Conservation (phyloP, 1,284 basidiomycete species). For the Agaricales sp. region DNA sequence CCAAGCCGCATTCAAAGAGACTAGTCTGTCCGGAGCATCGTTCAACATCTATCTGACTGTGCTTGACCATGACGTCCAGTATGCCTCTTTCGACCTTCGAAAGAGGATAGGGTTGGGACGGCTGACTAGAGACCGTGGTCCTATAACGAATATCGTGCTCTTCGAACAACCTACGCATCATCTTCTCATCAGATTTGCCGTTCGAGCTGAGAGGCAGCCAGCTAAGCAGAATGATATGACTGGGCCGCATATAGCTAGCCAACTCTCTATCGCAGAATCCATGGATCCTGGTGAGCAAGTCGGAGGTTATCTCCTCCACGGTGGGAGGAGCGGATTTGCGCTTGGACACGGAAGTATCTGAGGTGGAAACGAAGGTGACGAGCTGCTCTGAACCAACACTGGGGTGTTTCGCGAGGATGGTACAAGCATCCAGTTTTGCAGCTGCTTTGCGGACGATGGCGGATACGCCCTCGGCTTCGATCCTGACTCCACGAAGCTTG, state of each 20-base stretch:
- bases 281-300: slow-evolving; percentile 24
- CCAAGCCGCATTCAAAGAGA: slow-evolving; percentile 36
- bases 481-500: slow-evolving; percentile 43
- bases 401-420: slow-evolving; percentile 37
- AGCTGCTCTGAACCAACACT: slow-evolving; percentile 34
- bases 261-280: slow-evolving; percentile 29
- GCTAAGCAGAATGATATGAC: slow-evolving; percentile 34
- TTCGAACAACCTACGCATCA: slow-evolving; percentile 27
- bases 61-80: slow-evolving; percentile 10
- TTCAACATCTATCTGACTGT: slow-evolving; percentile 10
- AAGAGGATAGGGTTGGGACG: slow-evolving; percentile 9
- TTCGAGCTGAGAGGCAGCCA: slow-evolving; percentile 39
- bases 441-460: slow-evolving; percentile 31
- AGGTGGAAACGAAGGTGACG: slow-evolving; percentile 34
- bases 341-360: slow-evolving; percentile 20
- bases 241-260: slow-evolving; percentile 42
- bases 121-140: background rate
- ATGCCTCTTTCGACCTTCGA: slow-evolving; percentile 13
- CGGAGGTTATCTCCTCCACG: slow-evolving; percentile 19
- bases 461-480: slow-evolving; percentile 43
- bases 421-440: slow-evolving; percentile 27
- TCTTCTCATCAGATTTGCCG: slow-evolving; percentile 37
- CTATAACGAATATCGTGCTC: slow-evolving; percentile 16
- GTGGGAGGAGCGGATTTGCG: slow-evolving; percentile 26
- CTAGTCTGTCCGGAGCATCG: slow-evolving; percentile 14